Evolutionary conservation across 805 yeast species (phyloP).

Genomic region (Pichia rugopelliculosa): DNA sequence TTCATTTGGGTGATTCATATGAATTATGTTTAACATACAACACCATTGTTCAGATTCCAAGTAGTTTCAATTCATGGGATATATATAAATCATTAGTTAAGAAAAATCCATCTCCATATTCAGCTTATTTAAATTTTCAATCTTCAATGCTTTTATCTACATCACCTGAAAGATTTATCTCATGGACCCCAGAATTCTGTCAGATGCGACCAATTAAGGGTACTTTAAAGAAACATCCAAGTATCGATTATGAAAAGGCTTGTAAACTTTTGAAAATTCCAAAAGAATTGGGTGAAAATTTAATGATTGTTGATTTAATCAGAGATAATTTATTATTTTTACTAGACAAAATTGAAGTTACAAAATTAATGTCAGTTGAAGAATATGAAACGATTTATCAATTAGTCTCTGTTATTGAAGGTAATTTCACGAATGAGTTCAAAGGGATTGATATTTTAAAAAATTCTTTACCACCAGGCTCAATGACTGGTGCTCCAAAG

Average conservation of each 20-base stretch:
- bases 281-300: conserved; percentile 90
- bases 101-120: conserved; percentile 88
- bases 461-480: conserved; percentile 89
- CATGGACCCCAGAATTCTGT: conserved; percentile 59
- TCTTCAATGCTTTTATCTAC: conserved; percentile 68
- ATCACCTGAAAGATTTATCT: conserved; percentile 89
- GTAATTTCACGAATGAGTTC: conserved; percentile 37
- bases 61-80: conserved; percentile 57
- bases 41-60: conserved; percentile 50
- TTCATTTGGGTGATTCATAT: conserved; percentile 82
- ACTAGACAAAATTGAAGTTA: conserved; percentile 57
- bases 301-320: conserved; percentile 94
- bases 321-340: conserved; percentile 81
- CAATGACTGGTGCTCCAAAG: conserved; percentile 99
- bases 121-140: conserved; percentile 67
- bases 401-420: conserved; percentile 81
- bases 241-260: conserved; percentile 52
- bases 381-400: conserved; percentile 90
- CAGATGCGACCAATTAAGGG: conserved; percentile 96
- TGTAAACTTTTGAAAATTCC: conserved; percentile 63
- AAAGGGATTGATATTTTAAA: conserved; percentile 74
- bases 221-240: conserved; percentile 65
- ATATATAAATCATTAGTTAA: conserved; percentile 64
- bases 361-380: conserved; percentile 83
- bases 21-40: conserved; percentile 86